Conservation (phyloP, 179 eudicot genomes). For the Sideroxylon spinosum region DNA sequence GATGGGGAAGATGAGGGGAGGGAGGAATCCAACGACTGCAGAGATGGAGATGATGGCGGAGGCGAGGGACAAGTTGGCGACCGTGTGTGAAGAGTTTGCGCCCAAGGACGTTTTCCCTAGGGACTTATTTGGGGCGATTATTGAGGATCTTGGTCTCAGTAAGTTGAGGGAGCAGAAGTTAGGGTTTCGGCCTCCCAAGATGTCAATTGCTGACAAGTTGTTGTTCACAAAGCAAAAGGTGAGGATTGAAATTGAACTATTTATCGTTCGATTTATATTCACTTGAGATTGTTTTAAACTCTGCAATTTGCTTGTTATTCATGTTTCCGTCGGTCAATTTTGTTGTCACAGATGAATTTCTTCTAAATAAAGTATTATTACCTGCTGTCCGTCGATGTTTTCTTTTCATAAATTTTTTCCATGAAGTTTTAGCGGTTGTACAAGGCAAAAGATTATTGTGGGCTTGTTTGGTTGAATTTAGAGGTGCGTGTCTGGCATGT, state of each 20-base stretch:
- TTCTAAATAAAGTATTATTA: background rate
- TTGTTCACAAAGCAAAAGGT: constrained; percentile 61
- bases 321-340: background rate
- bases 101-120: constrained; percentile 80
- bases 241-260: constrained; percentile 6
- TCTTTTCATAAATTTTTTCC: background rate
- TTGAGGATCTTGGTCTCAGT: constrained; percentile 81
- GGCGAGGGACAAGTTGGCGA: constrained; percentile 62
- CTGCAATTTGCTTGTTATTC: background rate
- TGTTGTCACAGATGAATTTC: background rate
- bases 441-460: background rate
- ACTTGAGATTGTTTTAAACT: too few species aligned
- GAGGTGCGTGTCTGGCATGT: background rate
- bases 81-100: constrained; percentile 51
- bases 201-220: constrained; percentile 65
- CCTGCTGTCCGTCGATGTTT: background rate
- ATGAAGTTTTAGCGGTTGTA: background rate
- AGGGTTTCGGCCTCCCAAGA: constrained; percentile 58
- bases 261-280: background rate
- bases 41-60: constrained; percentile 81
- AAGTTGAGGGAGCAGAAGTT: constrained; percentile 44
- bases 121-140: constrained; percentile 54
- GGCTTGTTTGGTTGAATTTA: background rate
- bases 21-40: constrained; percentile 52
- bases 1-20: constrained; percentile 86